Evolutionary conservation across 1,139 yeast species (phyloP).

Genomic region (Blastobotrys apis): DNA sequence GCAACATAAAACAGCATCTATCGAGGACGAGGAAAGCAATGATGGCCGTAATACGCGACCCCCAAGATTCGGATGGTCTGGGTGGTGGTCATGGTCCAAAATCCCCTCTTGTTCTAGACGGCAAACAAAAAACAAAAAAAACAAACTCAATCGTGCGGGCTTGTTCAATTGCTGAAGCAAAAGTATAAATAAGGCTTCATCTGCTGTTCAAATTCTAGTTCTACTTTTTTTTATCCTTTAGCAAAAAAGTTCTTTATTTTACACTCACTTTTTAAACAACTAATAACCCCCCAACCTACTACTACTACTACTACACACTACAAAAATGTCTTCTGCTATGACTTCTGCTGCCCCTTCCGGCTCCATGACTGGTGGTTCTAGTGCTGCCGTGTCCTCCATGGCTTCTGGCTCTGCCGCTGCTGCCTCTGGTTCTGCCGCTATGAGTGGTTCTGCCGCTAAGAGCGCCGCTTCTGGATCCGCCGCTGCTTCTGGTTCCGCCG

Average conservation of each 20-base stretch:
- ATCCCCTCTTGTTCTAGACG: too few species aligned
- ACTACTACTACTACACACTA: not conserved
- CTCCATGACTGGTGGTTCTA: slow-evolving; percentile 7
- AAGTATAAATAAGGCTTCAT: too few species aligned
- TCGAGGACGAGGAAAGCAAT: too few species aligned
- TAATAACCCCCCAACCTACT: not conserved
- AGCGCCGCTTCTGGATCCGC: slow-evolving; percentile 10
- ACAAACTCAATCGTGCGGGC: too few species aligned
- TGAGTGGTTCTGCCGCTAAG: slow-evolving; percentile 7
- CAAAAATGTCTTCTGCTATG: slow-evolving; percentile 15
- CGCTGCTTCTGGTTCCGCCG: slow-evolving; percentile 3
- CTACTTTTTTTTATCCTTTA: not conserved
- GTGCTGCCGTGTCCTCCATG: not conserved
- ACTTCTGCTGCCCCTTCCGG: slow-evolving; percentile 15
- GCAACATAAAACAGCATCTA: too few species aligned
- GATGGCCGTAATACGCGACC: too few species aligned
- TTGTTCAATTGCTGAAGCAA: too few species aligned
- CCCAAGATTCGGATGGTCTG: too few species aligned
- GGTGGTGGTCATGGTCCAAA: too few species aligned
- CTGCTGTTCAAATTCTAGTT: too few species aligned
- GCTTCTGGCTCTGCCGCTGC: slow-evolving; percentile 12
- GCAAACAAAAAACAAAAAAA: too few species aligned
- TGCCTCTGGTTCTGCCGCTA: slow-evolving; percentile 9
- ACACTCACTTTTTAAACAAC: not conserved
- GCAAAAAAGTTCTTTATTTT: not conserved